Conservation (phyloP, 305 asterid genomes). For the Andrographis paniculata region DNA sequence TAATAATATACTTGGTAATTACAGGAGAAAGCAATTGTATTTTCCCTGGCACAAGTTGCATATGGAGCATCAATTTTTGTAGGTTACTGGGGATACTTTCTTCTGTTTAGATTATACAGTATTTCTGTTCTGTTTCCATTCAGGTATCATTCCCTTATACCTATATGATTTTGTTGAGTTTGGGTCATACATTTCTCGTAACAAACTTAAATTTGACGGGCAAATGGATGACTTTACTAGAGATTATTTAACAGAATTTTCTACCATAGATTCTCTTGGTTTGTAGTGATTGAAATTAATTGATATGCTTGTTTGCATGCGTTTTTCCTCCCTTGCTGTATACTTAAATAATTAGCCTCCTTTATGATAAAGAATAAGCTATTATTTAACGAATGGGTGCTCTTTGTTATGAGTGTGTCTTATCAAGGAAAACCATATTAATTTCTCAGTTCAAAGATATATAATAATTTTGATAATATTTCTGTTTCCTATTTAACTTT, state of each 20-base stretch:
- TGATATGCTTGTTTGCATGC: not conserved
- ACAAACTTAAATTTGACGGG: too few species aligned
- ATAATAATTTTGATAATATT: too few species aligned
- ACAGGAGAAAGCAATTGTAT: constrained; percentile 82
- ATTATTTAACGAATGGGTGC: constrained; percentile 6
- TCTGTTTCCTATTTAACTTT: constrained; percentile 11
- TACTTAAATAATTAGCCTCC: constrained; percentile 2
- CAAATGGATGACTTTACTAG: too few species aligned
- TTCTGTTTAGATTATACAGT: constrained; percentile 36
- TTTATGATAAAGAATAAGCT: constrained; percentile 9
- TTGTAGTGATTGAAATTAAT: too few species aligned
- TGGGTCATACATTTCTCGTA: too few species aligned
- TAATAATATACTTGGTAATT: constrained; percentile 21
- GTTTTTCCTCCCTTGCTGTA: constrained; percentile 4
- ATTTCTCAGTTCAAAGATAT: too few species aligned
- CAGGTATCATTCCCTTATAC: constrained; percentile 42
- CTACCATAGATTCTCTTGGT: too few species aligned
- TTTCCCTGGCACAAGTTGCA: constrained; percentile 81
- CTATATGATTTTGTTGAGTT: constrained; percentile 4
- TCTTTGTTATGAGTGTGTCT: constrained; percentile 1
- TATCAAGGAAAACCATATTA: not conserved
- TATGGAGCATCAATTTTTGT: constrained; percentile 65
- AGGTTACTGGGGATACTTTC: constrained; percentile 91
- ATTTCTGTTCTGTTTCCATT: constrained; percentile 60
- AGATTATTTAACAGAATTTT: too few species aligned